Evolutionary conservation across 2,329 filamentous ascomycete genomes (phyloP).

Genomic region (Zymoseptoria ardabiliae): DNA sequence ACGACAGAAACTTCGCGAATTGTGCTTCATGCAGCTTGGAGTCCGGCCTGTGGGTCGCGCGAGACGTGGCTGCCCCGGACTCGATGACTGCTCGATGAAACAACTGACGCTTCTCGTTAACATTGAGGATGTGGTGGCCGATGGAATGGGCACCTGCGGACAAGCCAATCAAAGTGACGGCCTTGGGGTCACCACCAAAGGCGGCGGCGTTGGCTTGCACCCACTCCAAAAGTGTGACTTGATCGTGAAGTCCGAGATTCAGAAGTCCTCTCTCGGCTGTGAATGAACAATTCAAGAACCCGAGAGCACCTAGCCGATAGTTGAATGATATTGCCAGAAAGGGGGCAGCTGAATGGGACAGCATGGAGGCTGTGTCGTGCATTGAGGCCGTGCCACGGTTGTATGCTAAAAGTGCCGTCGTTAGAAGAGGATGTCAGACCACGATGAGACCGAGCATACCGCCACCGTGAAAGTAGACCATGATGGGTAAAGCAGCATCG

Average conservation of each 20-base stretch:
- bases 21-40: conserved; percentile 40
- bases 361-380: conserved; percentile 24
- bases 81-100: conserved; percentile 34
- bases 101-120: background rate
- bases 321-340: conserved; percentile 12
- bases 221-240: conserved; percentile 46
- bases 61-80: conserved; percentile 41
- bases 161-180: conserved; percentile 21
- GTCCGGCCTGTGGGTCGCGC: conserved; percentile 49
- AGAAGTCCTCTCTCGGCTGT: conserved; percentile 31
- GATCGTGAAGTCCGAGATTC: conserved; percentile 41
- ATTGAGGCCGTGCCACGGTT: conserved; percentile 41
- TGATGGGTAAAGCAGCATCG: background rate
- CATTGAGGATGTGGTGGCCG: conserved; percentile 34
- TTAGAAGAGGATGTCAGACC: background rate
- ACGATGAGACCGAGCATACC: conserved; percentile 27
- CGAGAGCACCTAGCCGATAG: conserved; percentile 44
- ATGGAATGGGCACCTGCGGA: conserved; percentile 38
- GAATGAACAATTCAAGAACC: conserved; percentile 36
- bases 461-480: conserved; percentile 11
- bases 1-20: conserved; percentile 43
- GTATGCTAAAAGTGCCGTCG: background rate
- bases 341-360: background rate
- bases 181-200: conserved; percentile 29
- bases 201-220: conserved; percentile 39